Evolutionary conservation across 176 grass and related monocot genomes (phyloP).

Genomic region (Guadua angustifolia): DNA sequence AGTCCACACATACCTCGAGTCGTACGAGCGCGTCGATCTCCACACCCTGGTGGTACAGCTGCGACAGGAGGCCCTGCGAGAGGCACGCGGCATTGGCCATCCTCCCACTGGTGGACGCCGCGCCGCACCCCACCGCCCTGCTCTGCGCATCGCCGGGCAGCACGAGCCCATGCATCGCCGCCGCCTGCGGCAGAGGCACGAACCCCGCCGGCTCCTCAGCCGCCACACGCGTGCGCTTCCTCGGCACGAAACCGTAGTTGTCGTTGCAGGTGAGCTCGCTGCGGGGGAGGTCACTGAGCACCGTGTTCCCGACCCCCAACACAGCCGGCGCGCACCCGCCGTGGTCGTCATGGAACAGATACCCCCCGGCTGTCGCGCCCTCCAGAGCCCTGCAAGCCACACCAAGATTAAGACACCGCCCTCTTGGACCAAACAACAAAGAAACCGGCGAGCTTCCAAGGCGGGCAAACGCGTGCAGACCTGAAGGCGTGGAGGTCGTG

Average conservation of each 20-base stretch:
- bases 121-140: slow-evolving; percentile 18
- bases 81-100: neutral
- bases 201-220: neutral
- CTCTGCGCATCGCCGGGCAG: slow-evolving; percentile 10
- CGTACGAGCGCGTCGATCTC: slow-evolving; percentile 56
- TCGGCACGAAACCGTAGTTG: slow-evolving; percentile 10
- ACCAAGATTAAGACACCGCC: neutral
- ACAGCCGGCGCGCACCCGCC: neutral
- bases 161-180: neutral
- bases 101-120: slow-evolving; percentile 45
- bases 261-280: slow-evolving; percentile 55
- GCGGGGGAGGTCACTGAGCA: slow-evolving; percentile 29
- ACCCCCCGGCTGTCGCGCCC: neutral
- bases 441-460: neutral
- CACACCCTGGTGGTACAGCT: slow-evolving; percentile 43
- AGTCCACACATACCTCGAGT: slow-evolving; percentile 35
- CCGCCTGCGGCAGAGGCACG: neutral
- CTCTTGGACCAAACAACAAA: neutral
- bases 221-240: slow-evolving; percentile 28
- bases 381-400: slow-evolving; percentile 11
- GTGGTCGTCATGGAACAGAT: neutral
- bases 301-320: neutral
- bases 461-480: neutral
- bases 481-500: slow-evolving; percentile 36
- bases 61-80: slow-evolving; percentile 40